Evolutionary conservation across 805 yeast species (phyloP).

Genomic region (Teunomyces funiuensis): DNA sequence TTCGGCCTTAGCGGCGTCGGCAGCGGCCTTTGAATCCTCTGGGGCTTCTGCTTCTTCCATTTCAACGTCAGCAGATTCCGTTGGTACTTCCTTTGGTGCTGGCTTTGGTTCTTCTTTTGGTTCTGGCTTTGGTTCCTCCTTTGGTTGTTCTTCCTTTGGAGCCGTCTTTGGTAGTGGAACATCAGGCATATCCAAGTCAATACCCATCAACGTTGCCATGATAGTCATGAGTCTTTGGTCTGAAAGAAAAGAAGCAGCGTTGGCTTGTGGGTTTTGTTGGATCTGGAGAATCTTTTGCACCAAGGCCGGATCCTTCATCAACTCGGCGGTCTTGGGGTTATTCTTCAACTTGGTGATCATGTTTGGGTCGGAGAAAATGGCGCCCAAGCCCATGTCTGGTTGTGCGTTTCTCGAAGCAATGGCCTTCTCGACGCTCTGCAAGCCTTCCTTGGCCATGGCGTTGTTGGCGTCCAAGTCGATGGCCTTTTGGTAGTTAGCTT

Average conservation of each 20-base stretch:
- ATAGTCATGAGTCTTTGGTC: slow-evolving; percentile 90
- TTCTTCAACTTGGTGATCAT: slow-evolving; percentile 69
- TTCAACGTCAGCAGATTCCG: slow-evolving; percentile 21
- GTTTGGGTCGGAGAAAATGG: slow-evolving; percentile 78
- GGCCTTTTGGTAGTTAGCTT: slow-evolving; percentile 69
- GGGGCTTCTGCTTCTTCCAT: slow-evolving; percentile 35
- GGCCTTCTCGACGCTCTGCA: slow-evolving; percentile 66
- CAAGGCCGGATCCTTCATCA: slow-evolving; percentile 84
- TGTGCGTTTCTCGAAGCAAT: slow-evolving; percentile 49
- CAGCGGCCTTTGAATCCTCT: slow-evolving; percentile 43
- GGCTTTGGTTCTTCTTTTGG: slow-evolving; percentile 20
- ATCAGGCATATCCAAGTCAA: slow-evolving; percentile 57
- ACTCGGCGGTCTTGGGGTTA: slow-evolving; percentile 84
- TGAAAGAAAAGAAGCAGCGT: slow-evolving; percentile 64
- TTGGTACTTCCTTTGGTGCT: slow-evolving; percentile 2
- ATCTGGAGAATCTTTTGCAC: slow-evolving; percentile 64
- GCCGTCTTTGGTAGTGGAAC: slow-evolving; percentile 12
- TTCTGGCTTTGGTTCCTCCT: slow-evolving; percentile 19
- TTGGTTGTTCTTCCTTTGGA: slow-evolving; percentile 1
- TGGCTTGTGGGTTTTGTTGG: slow-evolving; percentile 72
- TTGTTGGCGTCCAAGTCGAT: slow-evolving; percentile 77
- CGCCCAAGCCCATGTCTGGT: slow-evolving; percentile 75
- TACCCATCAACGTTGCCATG: slow-evolving; percentile 82
- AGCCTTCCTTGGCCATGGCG: slow-evolving; percentile 84
- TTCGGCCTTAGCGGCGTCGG: slow-evolving; percentile 72